A percentile compares a stretch with the other conserved stretches of the same genome.
Evolutionary conservation across 1,284 basidiomycete genomes (phyloP).

Genomic region (Pseudozyma pruni): DNA sequence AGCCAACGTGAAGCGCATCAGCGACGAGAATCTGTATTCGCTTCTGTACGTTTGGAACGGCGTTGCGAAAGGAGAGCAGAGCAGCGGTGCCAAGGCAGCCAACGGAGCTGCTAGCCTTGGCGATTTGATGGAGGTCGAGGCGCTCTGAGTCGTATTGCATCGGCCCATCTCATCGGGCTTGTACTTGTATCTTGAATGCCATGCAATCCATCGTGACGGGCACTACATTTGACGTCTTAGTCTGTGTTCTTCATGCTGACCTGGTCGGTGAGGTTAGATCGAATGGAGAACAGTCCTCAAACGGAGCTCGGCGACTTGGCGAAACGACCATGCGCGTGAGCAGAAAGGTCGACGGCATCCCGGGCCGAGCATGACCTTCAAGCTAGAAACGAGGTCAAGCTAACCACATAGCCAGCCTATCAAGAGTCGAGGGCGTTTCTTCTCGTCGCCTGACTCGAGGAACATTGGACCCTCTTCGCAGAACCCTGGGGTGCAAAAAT

Average conservation of each 20-base stretch:
- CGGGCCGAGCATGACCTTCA: too few relatives aligned
- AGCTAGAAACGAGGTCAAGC: too few relatives aligned
- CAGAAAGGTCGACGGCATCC: too few relatives aligned
- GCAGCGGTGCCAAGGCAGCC: neutral
- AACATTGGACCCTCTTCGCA: neutral
- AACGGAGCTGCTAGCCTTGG: slow-evolving; percentile 26
- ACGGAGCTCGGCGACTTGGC: too few relatives aligned
- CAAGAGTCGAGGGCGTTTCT: too few relatives aligned
- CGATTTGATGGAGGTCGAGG: slow-evolving; percentile 44
- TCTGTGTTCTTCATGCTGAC: too few relatives aligned
- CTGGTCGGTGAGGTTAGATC: too few relatives aligned
- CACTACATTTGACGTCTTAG: too few relatives aligned
- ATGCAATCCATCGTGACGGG: neutral
- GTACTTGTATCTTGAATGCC: neutral
- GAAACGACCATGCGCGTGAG: too few relatives aligned
- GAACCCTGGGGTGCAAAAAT: slow-evolving; percentile 3
- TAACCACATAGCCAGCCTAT: too few relatives aligned
- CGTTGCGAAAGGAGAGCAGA: slow-evolving; percentile 28
- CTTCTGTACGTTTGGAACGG: slow-evolving; percentile 63
- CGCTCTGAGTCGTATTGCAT: slow-evolving; percentile 1
- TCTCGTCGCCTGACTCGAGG: neutral
- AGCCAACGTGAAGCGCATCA: slow-evolving; percentile 58
- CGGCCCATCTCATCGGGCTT: neutral
- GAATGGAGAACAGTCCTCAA: too few relatives aligned
- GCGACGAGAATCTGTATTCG: slow-evolving; percentile 60